These are phyloP conservation scores for Sutorius australiensis DNA, from an alignment of 768 basidiomycete genomes.

Conservation along the genomic window DNA sequence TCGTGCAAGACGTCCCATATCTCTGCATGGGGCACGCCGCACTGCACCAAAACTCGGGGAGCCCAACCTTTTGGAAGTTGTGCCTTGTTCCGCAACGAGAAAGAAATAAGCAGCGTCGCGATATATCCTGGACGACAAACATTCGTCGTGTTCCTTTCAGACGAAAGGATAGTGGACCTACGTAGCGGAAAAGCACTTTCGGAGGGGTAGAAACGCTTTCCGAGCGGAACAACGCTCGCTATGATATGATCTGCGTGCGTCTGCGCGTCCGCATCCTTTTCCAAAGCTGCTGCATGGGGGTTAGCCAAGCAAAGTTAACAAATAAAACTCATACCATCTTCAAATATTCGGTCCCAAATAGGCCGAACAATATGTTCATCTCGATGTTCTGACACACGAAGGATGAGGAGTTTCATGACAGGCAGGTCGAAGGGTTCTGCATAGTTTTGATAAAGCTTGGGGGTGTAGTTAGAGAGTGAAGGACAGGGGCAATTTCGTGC, in stretches of 20 bases:
- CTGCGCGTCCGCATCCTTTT: slow-evolving; percentile 52
- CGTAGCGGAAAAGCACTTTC: slow-evolving; percentile 87
- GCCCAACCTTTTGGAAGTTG: slow-evolving; percentile 77
- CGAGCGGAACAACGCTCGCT: slow-evolving; percentile 64
- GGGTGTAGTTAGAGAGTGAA: slow-evolving; percentile 10
- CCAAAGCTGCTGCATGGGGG: slow-evolving; percentile 43
- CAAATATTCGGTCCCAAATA: slow-evolving; percentile 87
- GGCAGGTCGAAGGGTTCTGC: slow-evolving; percentile 84
- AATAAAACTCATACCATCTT: slow-evolving; percentile 51
- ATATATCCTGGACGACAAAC: slow-evolving; percentile 55
- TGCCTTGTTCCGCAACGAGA: slow-evolving; percentile 58
- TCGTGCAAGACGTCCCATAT: slow-evolving; percentile 84
- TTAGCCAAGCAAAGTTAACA: slow-evolving; percentile 4
- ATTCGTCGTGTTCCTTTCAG: not conserved
- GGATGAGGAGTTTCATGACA: slow-evolving; percentile 79
- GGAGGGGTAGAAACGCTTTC: slow-evolving; percentile 86
- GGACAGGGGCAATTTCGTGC: not conserved
- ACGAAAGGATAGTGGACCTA: slow-evolving; percentile 35
- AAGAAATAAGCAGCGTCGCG: slow-evolving; percentile 69
- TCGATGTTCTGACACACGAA: slow-evolving; percentile 90
- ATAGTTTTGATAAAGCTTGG: slow-evolving; percentile 82
- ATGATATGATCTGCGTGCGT: slow-evolving; percentile 60
- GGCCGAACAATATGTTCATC: slow-evolving; percentile 77
- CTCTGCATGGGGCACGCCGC: slow-evolving; percentile 74
- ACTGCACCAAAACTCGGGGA: slow-evolving; percentile 72